phyloP scores from a whole-genome alignment of 1,284 basidiomycete genomes.

The Vanrija sp. region DNA sequence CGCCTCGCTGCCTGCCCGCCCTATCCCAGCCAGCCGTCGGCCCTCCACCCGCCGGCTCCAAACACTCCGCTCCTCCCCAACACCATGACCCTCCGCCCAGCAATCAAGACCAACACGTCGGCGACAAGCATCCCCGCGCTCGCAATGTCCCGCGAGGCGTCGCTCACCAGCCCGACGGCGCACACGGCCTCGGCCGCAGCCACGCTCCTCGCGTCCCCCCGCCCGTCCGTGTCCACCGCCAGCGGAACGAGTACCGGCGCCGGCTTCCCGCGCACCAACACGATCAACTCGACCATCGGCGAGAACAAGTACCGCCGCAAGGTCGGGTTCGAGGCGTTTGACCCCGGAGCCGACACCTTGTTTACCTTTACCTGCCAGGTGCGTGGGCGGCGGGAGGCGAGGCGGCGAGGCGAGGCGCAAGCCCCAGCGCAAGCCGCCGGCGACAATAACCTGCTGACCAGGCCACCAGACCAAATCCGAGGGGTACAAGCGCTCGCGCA shows the following conservation, averaged over 20 bases:
- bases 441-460: too few relatives aligned
- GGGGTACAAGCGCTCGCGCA: slow-evolving; percentile 71
- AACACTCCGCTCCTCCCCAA: not conserved
- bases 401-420: not conserved
- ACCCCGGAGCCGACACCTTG: slow-evolving; percentile 55
- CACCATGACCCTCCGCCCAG: slow-evolving; percentile 5
- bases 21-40: not conserved
- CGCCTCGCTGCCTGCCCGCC: not conserved
- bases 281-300: slow-evolving; percentile 3
- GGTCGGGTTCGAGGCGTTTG: slow-evolving; percentile 78
- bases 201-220: not conserved
- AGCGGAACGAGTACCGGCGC: not conserved
- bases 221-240: not conserved
- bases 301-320: slow-evolving; percentile 68
- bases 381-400: not conserved
- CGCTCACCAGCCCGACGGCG: not conserved
- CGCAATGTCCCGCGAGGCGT: not conserved
- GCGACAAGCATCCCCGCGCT: not conserved
- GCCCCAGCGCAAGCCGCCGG: not conserved
- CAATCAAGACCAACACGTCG: slow-evolving; percentile 5
- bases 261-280: slow-evolving; percentile 15
- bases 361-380: slow-evolving; percentile 53
- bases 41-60: not conserved
- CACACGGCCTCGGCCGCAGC: not conserved
- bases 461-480: slow-evolving; percentile 76